Evolutionary conservation across 306 rosid genomes (phyloP).

Genomic region (Lagenaria siceraria): DNA sequence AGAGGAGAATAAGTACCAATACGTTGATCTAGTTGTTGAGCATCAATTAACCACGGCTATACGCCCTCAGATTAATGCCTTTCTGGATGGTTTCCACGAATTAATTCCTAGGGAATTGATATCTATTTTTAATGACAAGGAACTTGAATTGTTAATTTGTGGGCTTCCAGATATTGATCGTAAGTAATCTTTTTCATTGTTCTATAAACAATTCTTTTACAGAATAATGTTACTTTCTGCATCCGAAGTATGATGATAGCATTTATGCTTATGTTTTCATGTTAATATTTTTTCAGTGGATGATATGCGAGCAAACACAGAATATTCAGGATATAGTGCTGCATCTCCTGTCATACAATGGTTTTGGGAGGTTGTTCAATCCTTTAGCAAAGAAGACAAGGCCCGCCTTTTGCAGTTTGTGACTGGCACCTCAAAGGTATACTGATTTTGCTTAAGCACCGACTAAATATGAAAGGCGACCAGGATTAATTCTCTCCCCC

Average conservation of each 20-base stretch:
- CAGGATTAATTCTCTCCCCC: not conserved
- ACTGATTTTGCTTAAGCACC: not conserved
- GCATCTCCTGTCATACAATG: conserved; percentile 83
- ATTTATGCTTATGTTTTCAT: conserved; percentile 11
- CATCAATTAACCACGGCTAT: conserved; percentile 92
- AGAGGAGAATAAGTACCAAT: conserved; percentile 87
- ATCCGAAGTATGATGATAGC: not conserved
- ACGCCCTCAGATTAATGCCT: conserved; percentile 91
- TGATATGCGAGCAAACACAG: conserved; percentile 92
- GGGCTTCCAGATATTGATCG: conserved; percentile 98
- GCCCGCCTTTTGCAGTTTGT: conserved; percentile 97
- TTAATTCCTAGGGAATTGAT: conserved; percentile 56
- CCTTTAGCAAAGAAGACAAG: conserved; percentile 92
- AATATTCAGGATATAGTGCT: conserved; percentile 80
- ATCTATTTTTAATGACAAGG: conserved; percentile 86
- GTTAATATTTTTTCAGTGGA: conserved; percentile 56
- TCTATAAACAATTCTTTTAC: not conserved
- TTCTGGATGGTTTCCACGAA: conserved; percentile 77
- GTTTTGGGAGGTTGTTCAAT: conserved; percentile 96
- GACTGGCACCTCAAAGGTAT: conserved; percentile 98
- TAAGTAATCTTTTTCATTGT: conserved; percentile 21
- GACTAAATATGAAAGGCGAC: not conserved
- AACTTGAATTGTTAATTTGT: conserved; percentile 80
- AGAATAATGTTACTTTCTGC: not conserved
- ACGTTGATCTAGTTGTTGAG: conserved; percentile 83